Evolutionary conservation across 1,284 basidiomycete species (phyloP).

Genomic region (Cutaneotrichosporon cavernicola): DNA sequence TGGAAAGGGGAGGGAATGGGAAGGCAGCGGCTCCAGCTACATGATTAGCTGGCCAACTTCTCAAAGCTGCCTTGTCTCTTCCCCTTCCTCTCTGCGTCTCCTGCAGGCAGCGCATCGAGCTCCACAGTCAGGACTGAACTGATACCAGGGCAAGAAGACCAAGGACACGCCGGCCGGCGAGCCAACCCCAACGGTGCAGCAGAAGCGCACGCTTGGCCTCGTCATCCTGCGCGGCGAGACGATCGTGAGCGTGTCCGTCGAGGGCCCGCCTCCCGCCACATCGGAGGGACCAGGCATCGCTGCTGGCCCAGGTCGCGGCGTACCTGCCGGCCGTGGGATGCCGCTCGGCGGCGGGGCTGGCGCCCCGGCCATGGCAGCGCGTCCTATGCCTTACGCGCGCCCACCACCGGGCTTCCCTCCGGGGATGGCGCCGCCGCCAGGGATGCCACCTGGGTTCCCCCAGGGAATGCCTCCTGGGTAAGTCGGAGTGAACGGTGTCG

Average conservation of each 20-base stretch:
- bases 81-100: neutral
- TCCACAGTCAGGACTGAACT: neutral
- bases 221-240: slow-evolving; percentile 96
- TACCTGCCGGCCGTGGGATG: slow-evolving; percentile 95
- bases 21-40: neutral
- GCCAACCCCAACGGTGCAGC: slow-evolving; percentile 80
- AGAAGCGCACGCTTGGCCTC: slow-evolving; percentile 92
- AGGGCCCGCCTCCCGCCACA: slow-evolving; percentile 94
- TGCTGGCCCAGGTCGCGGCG: slow-evolving; percentile 86
- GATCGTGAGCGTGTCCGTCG: slow-evolving; percentile 90
- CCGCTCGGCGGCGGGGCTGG: slow-evolving; percentile 69
- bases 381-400: slow-evolving; percentile 74
- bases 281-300: slow-evolving; percentile 64
- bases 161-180: slow-evolving; percentile 50
- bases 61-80: neutral
- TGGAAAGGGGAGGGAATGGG: neutral
- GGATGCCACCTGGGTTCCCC: slow-evolving; percentile 52
- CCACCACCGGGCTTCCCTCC: slow-evolving; percentile 63
- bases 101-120: neutral
- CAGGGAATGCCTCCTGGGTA: slow-evolving; percentile 30
- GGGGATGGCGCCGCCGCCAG: slow-evolving; percentile 59
- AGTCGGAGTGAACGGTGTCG: slow-evolving; percentile 7
- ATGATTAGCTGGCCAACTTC: neutral
- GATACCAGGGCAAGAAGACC: slow-evolving; percentile 50
- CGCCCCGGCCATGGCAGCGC: slow-evolving; percentile 69